Evolutionary conservation across 768 basidiomycete genomes (phyloP).

Genomic region (Agaricus sinodeliciosus): DNA sequence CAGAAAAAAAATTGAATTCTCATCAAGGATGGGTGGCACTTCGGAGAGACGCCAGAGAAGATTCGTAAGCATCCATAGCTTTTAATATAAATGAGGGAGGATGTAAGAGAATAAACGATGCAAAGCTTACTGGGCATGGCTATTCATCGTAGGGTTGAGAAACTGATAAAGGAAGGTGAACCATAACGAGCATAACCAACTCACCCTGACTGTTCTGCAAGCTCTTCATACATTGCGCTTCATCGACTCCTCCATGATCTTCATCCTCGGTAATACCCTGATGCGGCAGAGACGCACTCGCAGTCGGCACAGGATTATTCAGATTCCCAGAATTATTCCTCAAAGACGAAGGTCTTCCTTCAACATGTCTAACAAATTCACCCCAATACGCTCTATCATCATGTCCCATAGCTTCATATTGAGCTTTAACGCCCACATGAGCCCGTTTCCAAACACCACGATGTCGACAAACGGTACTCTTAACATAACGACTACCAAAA

Average conservation of each 20-base stretch:
- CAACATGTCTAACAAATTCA: slow-evolving; percentile 58
- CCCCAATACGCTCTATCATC: slow-evolving; percentile 62
- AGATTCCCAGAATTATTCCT: slow-evolving; percentile 14
- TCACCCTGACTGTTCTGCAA: slow-evolving; percentile 6
- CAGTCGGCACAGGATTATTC: slow-evolving; percentile 7
- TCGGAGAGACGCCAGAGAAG: slow-evolving; percentile 1
- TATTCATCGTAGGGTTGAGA: background rate
- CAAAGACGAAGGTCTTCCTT: slow-evolving; percentile 36
- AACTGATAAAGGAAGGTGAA: background rate
- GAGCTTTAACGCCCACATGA: slow-evolving; percentile 33
- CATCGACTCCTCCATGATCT: slow-evolving; percentile 17
- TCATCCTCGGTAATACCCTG: slow-evolving; percentile 14
- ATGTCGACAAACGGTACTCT: slow-evolving; percentile 68
- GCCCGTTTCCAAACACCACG: slow-evolving; percentile 64
- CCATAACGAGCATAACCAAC: background rate
- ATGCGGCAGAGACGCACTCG: slow-evolving; percentile 8
- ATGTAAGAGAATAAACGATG: background rate
- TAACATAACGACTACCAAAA: slow-evolving; percentile 66
- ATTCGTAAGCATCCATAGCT: slow-evolving; percentile 6
- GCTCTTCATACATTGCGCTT: slow-evolving; percentile 15
- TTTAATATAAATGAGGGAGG: background rate
- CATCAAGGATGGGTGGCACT: background rate
- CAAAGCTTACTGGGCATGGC: slow-evolving; percentile 4
- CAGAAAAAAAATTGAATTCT: too few relatives aligned
- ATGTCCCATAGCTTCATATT: slow-evolving; percentile 48